Evolutionary conservation across 2,329 filamentous ascomycete species (phyloP).

Genomic region (Botrytis tulipae): DNA sequence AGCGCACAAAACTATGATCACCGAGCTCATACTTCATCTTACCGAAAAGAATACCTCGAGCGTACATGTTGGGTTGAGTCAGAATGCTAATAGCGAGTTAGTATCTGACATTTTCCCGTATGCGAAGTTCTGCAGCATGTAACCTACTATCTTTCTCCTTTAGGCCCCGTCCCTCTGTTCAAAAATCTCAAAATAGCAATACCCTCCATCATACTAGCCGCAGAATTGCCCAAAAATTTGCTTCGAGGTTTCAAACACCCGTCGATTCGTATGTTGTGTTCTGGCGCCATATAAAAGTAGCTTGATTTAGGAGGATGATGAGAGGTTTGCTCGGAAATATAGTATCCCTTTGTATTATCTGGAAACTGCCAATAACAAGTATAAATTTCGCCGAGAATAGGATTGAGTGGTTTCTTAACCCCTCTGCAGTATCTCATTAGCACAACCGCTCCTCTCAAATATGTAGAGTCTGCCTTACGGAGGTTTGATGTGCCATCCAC

Average conservation of each 20-base stretch:
- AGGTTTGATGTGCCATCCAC: constrained; percentile 98
- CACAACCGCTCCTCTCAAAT: background rate
- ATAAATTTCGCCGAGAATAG: constrained; percentile 91
- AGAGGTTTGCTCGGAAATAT: constrained; percentile 95
- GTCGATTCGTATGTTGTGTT: constrained; percentile 92
- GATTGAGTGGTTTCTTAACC: constrained; percentile 97
- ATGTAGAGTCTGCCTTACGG: constrained; percentile 57
- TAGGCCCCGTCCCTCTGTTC: constrained; percentile 68
- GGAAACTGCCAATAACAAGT: constrained; percentile 94
- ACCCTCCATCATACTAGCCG: constrained; percentile 97
- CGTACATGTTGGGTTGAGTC: constrained; percentile 99
- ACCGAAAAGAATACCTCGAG: constrained; percentile 90
- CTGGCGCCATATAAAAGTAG: constrained; percentile 97
- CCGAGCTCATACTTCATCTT: constrained; percentile 99
- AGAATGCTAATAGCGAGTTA: constrained; percentile 53
- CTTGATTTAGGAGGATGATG: constrained; percentile 98
- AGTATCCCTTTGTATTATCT: constrained; percentile 83
- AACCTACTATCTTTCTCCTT: constrained; percentile 70
- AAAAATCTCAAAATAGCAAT: constrained; percentile 81
- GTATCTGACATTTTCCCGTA: background rate
- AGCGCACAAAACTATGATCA: constrained; percentile 89
- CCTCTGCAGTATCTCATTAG: constrained; percentile 54
- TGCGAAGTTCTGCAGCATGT: too few species aligned
- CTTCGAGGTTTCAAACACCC: constrained; percentile 92
- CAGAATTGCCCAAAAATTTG: constrained; percentile 94